phyloP scores from a whole-genome alignment of 352 stramenopile species.

The Phytophthora pisi region DNA sequence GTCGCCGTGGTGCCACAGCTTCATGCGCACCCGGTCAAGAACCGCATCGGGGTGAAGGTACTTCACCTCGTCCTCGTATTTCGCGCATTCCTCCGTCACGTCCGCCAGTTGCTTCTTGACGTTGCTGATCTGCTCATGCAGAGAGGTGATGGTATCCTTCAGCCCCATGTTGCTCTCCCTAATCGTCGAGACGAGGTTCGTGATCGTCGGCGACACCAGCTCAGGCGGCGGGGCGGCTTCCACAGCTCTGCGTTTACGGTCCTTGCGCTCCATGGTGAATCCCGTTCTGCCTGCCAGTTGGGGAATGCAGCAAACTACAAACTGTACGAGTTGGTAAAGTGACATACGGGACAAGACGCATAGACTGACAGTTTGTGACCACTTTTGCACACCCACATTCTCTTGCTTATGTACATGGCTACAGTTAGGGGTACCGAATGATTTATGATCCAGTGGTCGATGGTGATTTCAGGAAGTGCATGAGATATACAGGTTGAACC shows the following conservation, averaged over 20 bases:
- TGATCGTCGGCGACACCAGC: conserved; percentile 25
- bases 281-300: not conserved
- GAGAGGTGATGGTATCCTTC: conserved; percentile 16
- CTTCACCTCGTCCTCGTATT: not conserved
- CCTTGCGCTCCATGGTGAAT: conserved; percentile 29
- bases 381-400: too few relatives aligned
- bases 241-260: conserved; percentile 29
- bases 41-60: conserved; percentile 36
- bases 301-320: not conserved
- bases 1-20: conserved; percentile 35
- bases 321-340: not conserved
- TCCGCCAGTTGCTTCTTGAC: conserved; percentile 28
- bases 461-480: too few relatives aligned
- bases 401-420: too few relatives aligned
- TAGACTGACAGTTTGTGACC: too few relatives aligned
- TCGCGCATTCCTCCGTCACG: conserved; percentile 18
- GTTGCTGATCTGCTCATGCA: conserved; percentile 18
- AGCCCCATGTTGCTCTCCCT: conserved; percentile 16
- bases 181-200: conserved; percentile 17
- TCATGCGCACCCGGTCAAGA: conserved; percentile 29
- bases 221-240: conserved; percentile 19
- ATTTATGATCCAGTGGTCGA: too few relatives aligned
- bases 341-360: too few relatives aligned
- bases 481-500: too few relatives aligned
- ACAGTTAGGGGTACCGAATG: too few relatives aligned